A percentile compares a stretch with the other conserved stretches of the same genome.
Evolutionary conservation across 2,329 filamentous ascomycete species (phyloP).

Genomic region (Epichloe gansuensis): DNA sequence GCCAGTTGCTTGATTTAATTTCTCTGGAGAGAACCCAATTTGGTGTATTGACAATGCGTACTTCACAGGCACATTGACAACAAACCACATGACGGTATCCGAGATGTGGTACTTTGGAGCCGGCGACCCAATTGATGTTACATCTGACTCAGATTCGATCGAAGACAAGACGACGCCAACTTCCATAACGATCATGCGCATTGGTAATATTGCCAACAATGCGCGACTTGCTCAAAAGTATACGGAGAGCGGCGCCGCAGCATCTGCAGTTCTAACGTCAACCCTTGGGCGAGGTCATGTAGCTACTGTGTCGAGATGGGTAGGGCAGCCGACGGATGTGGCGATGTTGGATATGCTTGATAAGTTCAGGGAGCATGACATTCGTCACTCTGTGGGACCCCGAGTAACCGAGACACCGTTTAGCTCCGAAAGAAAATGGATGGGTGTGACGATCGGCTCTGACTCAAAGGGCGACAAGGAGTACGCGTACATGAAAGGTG

Average conservation of each 20-base stretch:
- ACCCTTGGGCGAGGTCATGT: slow-evolving; percentile 52
- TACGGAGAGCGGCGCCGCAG: slow-evolving; percentile 56
- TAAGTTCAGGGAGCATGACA: slow-evolving; percentile 79
- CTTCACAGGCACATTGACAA: slow-evolving; percentile 65
- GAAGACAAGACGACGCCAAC: slow-evolving; percentile 56
- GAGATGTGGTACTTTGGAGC: slow-evolving; percentile 92
- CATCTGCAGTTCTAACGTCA: slow-evolving; percentile 68
- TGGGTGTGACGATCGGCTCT: slow-evolving; percentile 78
- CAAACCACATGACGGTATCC: slow-evolving; percentile 96
- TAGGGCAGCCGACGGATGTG: slow-evolving; percentile 92
- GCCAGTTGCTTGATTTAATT: neutral
- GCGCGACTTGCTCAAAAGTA: slow-evolving; percentile 63
- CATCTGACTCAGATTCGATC: slow-evolving; percentile 39
- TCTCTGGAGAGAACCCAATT: neutral
- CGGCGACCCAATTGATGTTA: slow-evolving; percentile 36
- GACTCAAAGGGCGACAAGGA: slow-evolving; percentile 52
- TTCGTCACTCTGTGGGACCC: slow-evolving; percentile 71
- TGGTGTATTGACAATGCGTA: neutral
- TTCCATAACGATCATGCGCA: slow-evolving; percentile 68
- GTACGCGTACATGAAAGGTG: slow-evolving; percentile 89
- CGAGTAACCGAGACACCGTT: slow-evolving; percentile 83
- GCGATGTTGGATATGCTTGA: slow-evolving; percentile 93
- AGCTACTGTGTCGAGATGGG: slow-evolving; percentile 70
- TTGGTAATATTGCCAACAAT: slow-evolving; percentile 96
- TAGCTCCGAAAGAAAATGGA: slow-evolving; percentile 97